Base-by-base conservation (phyloP, 108 stramenopile genomes). In the Aurantiochytrium sp. region DNA sequence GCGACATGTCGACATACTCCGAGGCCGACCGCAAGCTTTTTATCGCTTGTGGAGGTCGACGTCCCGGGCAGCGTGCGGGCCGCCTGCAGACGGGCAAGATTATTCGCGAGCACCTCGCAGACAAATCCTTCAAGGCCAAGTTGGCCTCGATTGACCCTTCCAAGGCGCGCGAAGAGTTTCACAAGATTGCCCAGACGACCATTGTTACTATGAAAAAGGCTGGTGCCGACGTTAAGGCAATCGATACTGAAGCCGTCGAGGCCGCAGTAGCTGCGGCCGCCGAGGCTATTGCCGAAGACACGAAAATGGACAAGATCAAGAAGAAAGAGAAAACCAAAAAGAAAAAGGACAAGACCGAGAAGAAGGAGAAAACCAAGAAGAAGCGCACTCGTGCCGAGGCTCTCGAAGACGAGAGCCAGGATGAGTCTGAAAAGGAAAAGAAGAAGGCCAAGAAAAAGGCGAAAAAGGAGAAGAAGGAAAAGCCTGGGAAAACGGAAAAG, bases 391-490 rank as follows among this genome's bases (percentile, higher is more conserved):
- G 55, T 16, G 16, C 55, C 55, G 55, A 57, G 14, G 55, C 55
- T 16, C 8, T 57, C 10, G 57, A 28, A 25, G 45, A 8, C 23
- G 10, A 14, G 58, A 47, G 6, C 14, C 21, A 69, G 60, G n/a
- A 60, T 60, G 42, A 64, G 58, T 12, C 60, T n/a, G 69, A 64
- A 35, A 88, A 64, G 60, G 10, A 69, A 23, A 83, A 83, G 76
- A 83, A 87, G 58, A 87, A 87, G 87, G 23, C 12, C 3, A 44
- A 87, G 55, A 87, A 87, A 49, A 87, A 58, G 87, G 76, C 6
- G 2, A 83, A 83, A 4, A 47, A 53, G 45, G 12, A 10, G 45
- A 23, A 47, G 51, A 53, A 83, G 51, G 23, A 18, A 69, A 72
- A 72, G 72, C 2, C 28, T 23, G 51, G 51, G 83, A 87, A 87